phyloP scores from a whole-genome alignment of 179 eudicot genomes.

The Sideroxylon spinosum region DNA sequence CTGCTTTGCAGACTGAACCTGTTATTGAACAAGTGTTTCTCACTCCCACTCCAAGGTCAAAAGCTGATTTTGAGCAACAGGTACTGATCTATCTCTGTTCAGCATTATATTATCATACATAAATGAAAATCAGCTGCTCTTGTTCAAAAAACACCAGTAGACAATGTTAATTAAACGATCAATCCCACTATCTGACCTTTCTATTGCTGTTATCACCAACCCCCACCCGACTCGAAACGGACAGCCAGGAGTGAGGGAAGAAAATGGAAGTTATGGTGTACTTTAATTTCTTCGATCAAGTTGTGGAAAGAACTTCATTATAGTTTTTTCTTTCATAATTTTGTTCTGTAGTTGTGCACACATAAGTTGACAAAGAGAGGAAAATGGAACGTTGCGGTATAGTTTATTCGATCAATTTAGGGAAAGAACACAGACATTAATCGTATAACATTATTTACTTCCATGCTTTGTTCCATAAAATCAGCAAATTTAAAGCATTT shows the following conservation, averaged over 20 bases:
- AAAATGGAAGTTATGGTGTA: too few species aligned
- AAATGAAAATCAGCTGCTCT: not conserved
- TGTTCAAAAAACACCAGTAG: slow-evolving; percentile 2
- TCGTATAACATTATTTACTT: not conserved
- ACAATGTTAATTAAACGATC: not conserved
- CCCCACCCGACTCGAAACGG: too few species aligned
- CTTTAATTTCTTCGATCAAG: too few species aligned
- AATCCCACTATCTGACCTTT: too few species aligned
- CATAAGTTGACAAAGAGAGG: too few species aligned
- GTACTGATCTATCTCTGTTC: slow-evolving; percentile 26
- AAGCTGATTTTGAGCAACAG: slow-evolving; percentile 91
- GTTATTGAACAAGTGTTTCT: slow-evolving; percentile 96
- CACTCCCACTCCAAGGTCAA: slow-evolving; percentile 66
- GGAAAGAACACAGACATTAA: not conserved
- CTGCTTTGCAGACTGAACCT: slow-evolving; percentile 93
- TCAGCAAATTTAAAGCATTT: not conserved
- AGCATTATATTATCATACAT: not conserved
- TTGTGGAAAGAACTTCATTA: too few species aligned
- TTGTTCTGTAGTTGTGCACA: too few species aligned
- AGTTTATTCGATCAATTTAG: not conserved
- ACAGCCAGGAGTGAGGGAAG: too few species aligned
- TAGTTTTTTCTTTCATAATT: too few species aligned
- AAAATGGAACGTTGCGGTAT: too few species aligned
- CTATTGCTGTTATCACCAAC: too few species aligned
- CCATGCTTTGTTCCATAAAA: not conserved